Percentiles rank a stretch among this genome's conserved stretches.
phyloP scores from a whole-genome alignment of 2,329 filamentous ascomycete species.

The Mariannaea sp. region DNA sequence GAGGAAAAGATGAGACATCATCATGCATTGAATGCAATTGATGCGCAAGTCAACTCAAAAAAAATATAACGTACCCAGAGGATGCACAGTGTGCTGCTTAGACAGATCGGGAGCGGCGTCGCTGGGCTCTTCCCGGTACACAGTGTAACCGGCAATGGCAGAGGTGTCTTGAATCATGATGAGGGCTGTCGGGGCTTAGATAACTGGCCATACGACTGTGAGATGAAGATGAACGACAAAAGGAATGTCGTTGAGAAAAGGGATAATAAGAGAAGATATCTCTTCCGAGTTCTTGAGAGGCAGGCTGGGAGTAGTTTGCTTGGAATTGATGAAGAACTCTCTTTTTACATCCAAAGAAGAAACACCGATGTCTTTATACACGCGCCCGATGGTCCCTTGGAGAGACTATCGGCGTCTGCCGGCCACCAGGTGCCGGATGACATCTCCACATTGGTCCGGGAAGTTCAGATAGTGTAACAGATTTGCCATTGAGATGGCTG shows the following conservation, averaged over 20 bases:
- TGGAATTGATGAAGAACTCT: background rate
- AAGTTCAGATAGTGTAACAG: background rate
- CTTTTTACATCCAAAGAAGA: slow-evolving; percentile 13
- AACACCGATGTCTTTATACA: slow-evolving; percentile 36
- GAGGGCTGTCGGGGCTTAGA: slow-evolving; percentile 41
- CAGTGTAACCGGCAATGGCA: slow-evolving; percentile 52
- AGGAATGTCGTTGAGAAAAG: slow-evolving; percentile 2
- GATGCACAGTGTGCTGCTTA: slow-evolving; percentile 42
- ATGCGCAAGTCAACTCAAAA: too few species aligned
- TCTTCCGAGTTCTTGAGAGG: background rate
- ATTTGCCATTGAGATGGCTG: background rate
- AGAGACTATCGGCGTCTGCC: slow-evolving; percentile 21
- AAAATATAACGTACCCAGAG: slow-evolving; percentile 45
- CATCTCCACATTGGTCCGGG: slow-evolving; percentile 3
- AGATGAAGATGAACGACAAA: slow-evolving; percentile 7
- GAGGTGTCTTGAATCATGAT: slow-evolving; percentile 50
- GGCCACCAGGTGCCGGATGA: slow-evolving; percentile 12
- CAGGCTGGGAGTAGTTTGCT: background rate
- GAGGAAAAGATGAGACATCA: too few species aligned
- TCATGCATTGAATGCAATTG: too few species aligned
- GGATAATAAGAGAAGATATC: background rate
- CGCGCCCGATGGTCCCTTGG: background rate
- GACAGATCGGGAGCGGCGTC: slow-evolving; percentile 43
- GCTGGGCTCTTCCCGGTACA: slow-evolving; percentile 50
- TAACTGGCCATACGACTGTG: slow-evolving; percentile 38